Base-by-base conservation (phyloP, 257 asterid genomes). In the Gentiana dahurica region DNA sequence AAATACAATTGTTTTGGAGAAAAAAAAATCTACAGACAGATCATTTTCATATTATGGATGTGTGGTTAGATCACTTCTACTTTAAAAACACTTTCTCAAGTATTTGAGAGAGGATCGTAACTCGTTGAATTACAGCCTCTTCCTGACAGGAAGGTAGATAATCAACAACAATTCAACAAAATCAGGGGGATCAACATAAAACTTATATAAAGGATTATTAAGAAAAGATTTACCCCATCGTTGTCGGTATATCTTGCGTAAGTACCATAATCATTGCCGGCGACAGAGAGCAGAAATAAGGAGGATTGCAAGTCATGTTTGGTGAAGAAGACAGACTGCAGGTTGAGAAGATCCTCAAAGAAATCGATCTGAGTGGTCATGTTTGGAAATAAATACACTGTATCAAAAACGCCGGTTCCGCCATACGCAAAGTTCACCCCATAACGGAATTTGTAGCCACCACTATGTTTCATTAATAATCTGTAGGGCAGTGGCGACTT, bases 381-480 rank as follows among this genome's bases (percentile, higher is more conserved):
- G 67, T 86, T 91, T 0, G 98, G 96, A 35, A 69, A 64, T 37
- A 75, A 4, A 2, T 10, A 70, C 8, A 66, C 12, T 0, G 95
- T 91, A 62, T 85, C 50, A 68, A 91, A 91, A 5, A 91, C 98
- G 0, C 98, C 98, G 41, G 90, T 91, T 36, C 98, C 98, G 54
- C 98, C 98, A 36, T 74, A 87, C 0, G 98, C 98, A 34, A 87
- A 91, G 77, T 91, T 85, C 73, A 91, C 32, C 7, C 98, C 98
- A 46, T 75, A 49, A n/a, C 15, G 39, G 61, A 83, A 1, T 33
- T 72, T 73, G 12, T 75, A 65, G 1, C 72, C 66, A 1, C 70
- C 94, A 1, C 70, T 91, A 57, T 68, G 49, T 51, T 81, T 83
- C 72, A 72, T 78, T 24, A 24, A 24, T 94, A 85, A 83, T 71